These are phyloP conservation scores for Trichoderma aggressivum DNA, from an alignment of 2,329 filamentous ascomycete genomes.

Conservation along the genomic window DNA sequence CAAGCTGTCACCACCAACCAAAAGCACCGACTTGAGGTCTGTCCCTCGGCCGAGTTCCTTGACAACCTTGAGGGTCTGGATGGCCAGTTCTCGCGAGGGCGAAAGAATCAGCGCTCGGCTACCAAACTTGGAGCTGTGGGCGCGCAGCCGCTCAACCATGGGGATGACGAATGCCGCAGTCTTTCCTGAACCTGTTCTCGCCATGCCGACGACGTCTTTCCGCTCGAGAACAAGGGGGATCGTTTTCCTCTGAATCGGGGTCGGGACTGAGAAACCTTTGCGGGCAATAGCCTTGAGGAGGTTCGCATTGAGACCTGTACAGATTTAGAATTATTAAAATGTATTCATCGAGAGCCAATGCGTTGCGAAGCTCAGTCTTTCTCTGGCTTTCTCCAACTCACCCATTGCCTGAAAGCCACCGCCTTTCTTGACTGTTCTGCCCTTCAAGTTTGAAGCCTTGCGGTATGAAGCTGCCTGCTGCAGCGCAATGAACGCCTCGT, in stretches of 20 bases:
- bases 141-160: constrained; percentile 91
- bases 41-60: constrained; percentile 91
- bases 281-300: constrained; percentile 86
- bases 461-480: constrained; percentile 84
- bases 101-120: constrained; percentile 84
- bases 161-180: constrained; percentile 97
- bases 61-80: constrained; percentile 94
- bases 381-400: constrained; percentile 32
- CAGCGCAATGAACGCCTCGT: constrained; percentile 88
- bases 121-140: constrained; percentile 82
- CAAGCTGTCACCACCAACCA: constrained; percentile 92
- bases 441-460: constrained; percentile 77
- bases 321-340: neutral
- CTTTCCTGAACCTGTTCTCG: constrained; percentile 96
- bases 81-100: constrained; percentile 86
- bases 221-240: constrained; percentile 87
- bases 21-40: constrained; percentile 81
- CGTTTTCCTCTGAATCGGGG: constrained; percentile 94
- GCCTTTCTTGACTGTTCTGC: constrained; percentile 85
- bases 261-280: constrained; percentile 95
- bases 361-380: neutral
- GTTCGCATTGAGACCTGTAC: constrained; percentile 67
- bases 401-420: constrained; percentile 97
- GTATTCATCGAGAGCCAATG: neutral
- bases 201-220: constrained; percentile 98